These are phyloP conservation scores for Lenwebbia sp. DNA, from an alignment of 345 rosid genomes.

Conservation along the genomic window DNA sequence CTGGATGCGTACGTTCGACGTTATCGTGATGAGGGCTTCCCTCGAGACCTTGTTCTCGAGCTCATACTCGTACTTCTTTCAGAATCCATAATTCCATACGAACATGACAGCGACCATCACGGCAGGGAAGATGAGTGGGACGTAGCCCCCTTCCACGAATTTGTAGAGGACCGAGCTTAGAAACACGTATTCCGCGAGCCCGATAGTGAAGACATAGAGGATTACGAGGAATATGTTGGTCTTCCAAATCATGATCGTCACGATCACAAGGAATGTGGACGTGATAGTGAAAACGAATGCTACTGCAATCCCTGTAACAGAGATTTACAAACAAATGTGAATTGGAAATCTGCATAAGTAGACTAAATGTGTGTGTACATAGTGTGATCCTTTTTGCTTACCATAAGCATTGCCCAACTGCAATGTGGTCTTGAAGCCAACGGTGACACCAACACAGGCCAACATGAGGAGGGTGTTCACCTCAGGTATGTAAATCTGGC, in stretches of 20 bases:
- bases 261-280: not conserved
- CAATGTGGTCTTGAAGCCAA: constrained; percentile 18
- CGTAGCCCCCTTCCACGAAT: constrained; percentile 18
- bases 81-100: constrained; percentile 15
- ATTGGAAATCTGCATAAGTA: not conserved
- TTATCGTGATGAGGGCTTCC: not conserved
- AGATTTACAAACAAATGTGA: not conserved
- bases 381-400: not conserved
- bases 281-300: constrained; percentile 16
- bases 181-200: constrained; percentile 7
- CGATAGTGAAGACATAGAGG: constrained; percentile 6
- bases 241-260: constrained; percentile 22
- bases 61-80: constrained; percentile 15
- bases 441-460: constrained; percentile 19
- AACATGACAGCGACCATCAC: constrained; percentile 14
- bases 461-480: constrained; percentile 21
- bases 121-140: constrained; percentile 13
- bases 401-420: constrained; percentile 27
- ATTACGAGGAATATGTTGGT: constrained; percentile 9
- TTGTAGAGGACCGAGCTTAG: constrained; percentile 22
- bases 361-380: not conserved
- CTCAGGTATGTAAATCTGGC: constrained; percentile 26
- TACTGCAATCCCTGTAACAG: constrained; percentile 18
- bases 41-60: constrained; percentile 5
- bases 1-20: not conserved